Conservation (phyloP, 257 asterid genomes). For the Fraxinus quadrangulata region DNA sequence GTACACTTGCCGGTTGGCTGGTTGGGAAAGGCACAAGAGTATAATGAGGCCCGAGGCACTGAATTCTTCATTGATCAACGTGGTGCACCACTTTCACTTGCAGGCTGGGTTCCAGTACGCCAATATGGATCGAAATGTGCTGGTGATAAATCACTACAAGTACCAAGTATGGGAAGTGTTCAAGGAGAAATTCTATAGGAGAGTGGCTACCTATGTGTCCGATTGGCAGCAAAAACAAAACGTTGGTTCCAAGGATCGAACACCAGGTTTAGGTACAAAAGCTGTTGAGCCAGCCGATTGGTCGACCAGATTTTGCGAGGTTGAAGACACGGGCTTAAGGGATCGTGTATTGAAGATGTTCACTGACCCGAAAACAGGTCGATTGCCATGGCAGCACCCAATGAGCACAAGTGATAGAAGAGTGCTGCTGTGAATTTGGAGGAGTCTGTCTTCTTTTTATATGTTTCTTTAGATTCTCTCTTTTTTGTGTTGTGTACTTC, state of each 20-base stretch:
- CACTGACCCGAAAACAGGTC: constrained; percentile 40
- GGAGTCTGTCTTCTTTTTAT: not conserved
- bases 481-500: not conserved
- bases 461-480: not conserved
- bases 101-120: constrained; percentile 38
- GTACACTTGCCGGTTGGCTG: constrained; percentile 63
- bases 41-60: constrained; percentile 66
- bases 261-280: constrained; percentile 74
- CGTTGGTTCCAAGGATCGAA: constrained; percentile 67
- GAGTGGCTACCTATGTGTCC: constrained; percentile 79
- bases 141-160: constrained; percentile 80
- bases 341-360: constrained; percentile 42
- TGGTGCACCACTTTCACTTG: constrained; percentile 74
- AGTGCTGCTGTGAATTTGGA: not conserved
- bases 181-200: constrained; percentile 66
- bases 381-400: constrained; percentile 65
- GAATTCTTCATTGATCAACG: constrained; percentile 50
- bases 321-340: constrained; percentile 55
- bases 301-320: constrained; percentile 66
- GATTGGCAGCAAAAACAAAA: constrained; percentile 75
- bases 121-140: constrained; percentile 31
- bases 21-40: constrained; percentile 82
- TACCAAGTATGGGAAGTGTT: constrained; percentile 93
- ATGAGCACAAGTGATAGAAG: not conserved
- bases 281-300: constrained; percentile 72